Evolutionary conservation across 2,329 filamentous ascomycete genomes (phyloP), one percentile per base, ranked within the genome.

Genomic region (Ophiognomonia clavigignenti-juglandacearum): DNA sequence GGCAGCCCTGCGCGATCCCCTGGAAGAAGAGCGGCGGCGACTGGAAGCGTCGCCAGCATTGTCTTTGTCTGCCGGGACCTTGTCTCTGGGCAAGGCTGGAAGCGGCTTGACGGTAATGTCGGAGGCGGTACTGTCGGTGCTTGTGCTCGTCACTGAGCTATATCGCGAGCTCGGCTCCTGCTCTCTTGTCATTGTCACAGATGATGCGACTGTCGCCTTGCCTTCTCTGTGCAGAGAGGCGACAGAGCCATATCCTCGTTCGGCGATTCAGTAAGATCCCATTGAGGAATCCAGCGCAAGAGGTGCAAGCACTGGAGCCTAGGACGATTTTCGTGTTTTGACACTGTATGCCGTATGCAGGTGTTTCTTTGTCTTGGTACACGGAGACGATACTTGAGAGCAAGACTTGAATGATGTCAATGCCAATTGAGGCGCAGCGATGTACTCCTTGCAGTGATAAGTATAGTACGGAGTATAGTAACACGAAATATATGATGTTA

Each of bases 81-180:
- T 47, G 58, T 61, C 42, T 64, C 52, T 26, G 59, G 62, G 27
- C 50, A 50, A 19, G 61, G 59, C 48, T 62, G 66, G 47, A 19
- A 52, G 49, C 43, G 73, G 73, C 65, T 74, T 81, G 55, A 82
- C 69, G 32, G 85, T 89, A 59, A 80, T 77, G 60, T 74, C 77
- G 52, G 83, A 86, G 58, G 77, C 77, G 66, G 77, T 80, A 70
- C 82, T 86, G 59, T 81, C 77, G 60, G 77, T 78, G 69, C 78
- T 80, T 55, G 78, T 77, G 73, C 78, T 82, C 68, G 80, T 80
- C 55, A 75, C 70, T 54, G 82, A 83, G 70, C 77, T 82, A 75
- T 84, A 78, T 68, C 82, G 83, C 67, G 74, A 73, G 59, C 68
- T 67, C 59, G 71, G 70, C 63, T 86, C 82, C 71, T n/a, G n/a